Percentiles rank a stretch among this genome's conserved stretches.
Conservation (phyloP, 768 basidiomycete species). For the Boletus pseudopeckii region DNA sequence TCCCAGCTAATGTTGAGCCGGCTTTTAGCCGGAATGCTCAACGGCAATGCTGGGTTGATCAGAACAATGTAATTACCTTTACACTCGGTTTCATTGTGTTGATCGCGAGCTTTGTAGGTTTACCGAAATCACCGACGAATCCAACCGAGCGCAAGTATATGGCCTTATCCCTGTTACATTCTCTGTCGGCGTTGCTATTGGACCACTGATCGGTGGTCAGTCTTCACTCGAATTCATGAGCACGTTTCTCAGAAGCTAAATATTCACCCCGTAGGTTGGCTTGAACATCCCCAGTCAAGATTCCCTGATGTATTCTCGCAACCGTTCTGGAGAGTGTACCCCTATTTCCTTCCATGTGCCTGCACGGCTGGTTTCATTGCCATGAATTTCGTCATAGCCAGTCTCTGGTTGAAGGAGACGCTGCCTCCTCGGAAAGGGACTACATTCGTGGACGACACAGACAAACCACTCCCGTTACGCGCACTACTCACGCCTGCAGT, state of each 20-base stretch:
- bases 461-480: neutral
- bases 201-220: neutral
- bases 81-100: neutral
- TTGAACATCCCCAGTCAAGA: slow-evolving; percentile 38
- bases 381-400: no score
- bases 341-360: slow-evolving; percentile 41
- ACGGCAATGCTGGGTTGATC: neutral
- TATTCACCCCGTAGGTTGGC: neutral
- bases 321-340: slow-evolving; percentile 46
- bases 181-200: neutral
- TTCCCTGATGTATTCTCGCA: slow-evolving; percentile 44
- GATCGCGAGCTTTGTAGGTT: neutral
- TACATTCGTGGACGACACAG: neutral
- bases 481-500: neutral
- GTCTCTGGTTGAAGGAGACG: no score
- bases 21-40: neutral
- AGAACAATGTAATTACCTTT: neutral
- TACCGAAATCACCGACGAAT: neutral
- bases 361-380: slow-evolving; percentile 7
- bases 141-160: neutral
- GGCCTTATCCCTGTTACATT: neutral
- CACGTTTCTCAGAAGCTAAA: neutral
- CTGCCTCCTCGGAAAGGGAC: no score
- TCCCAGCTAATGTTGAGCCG: neutral
- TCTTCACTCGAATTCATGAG: neutral